A percentile compares a stretch with the other conserved stretches of the same genome.
Conservation (phyloP, 257 asterid species). For the Petrea volubilis region DNA sequence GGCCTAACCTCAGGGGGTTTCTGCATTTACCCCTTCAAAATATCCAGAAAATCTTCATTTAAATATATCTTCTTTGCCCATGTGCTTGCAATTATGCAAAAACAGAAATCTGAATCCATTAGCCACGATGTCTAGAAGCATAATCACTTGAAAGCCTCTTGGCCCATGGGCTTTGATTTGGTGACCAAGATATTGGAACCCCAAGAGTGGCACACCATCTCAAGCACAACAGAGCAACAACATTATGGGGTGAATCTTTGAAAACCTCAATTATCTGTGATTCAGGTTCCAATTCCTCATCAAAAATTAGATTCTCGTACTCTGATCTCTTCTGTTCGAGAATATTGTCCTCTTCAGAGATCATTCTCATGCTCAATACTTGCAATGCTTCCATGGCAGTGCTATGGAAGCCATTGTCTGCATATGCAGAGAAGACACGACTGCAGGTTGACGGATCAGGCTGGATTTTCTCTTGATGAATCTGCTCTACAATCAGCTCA, state of each 20-base stretch:
- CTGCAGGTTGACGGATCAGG: slow-evolving; percentile 84
- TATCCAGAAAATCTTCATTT: background rate
- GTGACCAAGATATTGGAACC: slow-evolving; percentile 57
- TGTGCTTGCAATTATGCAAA: background rate
- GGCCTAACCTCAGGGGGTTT: too few relatives aligned
- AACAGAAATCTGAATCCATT: background rate
- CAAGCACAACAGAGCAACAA: slow-evolving; percentile 60
- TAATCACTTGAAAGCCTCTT: slow-evolving; percentile 51
- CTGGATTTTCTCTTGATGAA: slow-evolving; percentile 67
- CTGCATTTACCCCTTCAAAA: background rate
- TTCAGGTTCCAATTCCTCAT: slow-evolving; percentile 53
- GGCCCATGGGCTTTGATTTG: slow-evolving; percentile 71
- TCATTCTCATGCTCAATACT: slow-evolving; percentile 80
- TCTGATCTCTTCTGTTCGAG: slow-evolving; percentile 47
- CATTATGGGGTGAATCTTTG: slow-evolving; percentile 44
- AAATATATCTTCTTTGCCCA: background rate
- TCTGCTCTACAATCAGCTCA: slow-evolving; percentile 71
- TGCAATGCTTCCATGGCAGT: slow-evolving; percentile 92
- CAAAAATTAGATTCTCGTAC: slow-evolving; percentile 52
- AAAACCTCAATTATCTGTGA: slow-evolving; percentile 47
- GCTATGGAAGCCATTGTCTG: slow-evolving; percentile 44
- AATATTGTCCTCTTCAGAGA: slow-evolving; percentile 47
- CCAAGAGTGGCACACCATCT: slow-evolving; percentile 71
- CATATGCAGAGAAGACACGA: slow-evolving; percentile 68
- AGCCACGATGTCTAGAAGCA: slow-evolving; percentile 37